Conservation (phyloP, 2,329 filamentous ascomycete genomes). For the Claviceps africana region DNA sequence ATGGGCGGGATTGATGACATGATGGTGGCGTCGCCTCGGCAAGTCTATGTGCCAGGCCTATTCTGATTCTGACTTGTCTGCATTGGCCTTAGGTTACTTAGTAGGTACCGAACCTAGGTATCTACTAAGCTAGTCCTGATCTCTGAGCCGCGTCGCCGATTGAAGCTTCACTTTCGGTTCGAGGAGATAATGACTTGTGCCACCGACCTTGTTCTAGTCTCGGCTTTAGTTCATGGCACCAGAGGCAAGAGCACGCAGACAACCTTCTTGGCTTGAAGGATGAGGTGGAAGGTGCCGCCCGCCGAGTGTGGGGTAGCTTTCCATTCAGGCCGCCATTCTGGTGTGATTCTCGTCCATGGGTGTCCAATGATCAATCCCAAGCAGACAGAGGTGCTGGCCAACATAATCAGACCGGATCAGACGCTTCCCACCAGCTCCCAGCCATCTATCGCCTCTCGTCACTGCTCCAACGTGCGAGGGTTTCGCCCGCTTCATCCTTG, state of each 20-base stretch:
- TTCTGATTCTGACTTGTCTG: no score
- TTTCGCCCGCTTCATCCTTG: background rate
- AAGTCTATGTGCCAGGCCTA: no score
- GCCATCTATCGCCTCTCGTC: background rate
- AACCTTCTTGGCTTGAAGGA: background rate
- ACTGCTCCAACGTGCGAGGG: background rate
- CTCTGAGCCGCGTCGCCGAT: no score
- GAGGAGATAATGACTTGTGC: background rate
- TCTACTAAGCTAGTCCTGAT: no score
- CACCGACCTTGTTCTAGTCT: background rate
- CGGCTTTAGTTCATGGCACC: background rate
- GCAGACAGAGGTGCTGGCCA: background rate
- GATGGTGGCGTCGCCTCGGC: no score
- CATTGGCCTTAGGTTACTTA: no score
- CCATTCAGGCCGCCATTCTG: background rate
- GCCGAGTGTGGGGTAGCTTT: constrained; percentile 1
- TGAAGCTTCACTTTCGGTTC: no score
- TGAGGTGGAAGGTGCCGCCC: background rate
- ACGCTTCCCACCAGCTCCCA: background rate
- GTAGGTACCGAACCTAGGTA: no score
- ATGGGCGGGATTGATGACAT: no score
- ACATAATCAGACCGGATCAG: background rate
- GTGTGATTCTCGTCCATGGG: background rate
- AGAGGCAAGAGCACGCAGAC: no score
- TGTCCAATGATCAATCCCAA: background rate